Conservation (phyloP, 352 stramenopile species). For the Pythium rhizo-oryzae region DNA sequence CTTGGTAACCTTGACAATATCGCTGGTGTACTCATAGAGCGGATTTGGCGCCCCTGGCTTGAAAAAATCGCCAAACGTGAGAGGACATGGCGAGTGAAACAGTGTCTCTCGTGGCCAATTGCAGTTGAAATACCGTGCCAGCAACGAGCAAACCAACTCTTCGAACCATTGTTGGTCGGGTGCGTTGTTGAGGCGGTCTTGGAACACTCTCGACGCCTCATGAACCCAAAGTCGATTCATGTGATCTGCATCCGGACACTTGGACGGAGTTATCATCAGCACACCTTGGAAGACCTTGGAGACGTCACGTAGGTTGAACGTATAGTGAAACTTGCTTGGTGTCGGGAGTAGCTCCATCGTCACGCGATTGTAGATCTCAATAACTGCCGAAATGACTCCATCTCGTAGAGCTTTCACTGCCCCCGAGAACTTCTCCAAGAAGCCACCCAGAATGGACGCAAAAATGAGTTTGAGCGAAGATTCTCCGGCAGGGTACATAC, state of each 20-base stretch:
- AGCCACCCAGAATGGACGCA: constrained; percentile 91
- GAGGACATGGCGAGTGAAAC: constrained; percentile 86
- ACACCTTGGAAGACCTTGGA: constrained; percentile 97
- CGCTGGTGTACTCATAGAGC: constrained; percentile 87
- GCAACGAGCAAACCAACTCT: constrained; percentile 82
- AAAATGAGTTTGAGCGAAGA: constrained; percentile 93
- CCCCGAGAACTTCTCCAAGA: constrained; percentile 88
- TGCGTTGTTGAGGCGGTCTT: constrained; percentile 91
- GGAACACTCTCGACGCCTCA: constrained; percentile 92
- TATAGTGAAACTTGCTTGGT: constrained; percentile 94
- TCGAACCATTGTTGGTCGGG: constrained; percentile 93
- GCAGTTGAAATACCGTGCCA: constrained; percentile 75
- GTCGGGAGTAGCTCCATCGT: constrained; percentile 92
- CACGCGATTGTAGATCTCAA: constrained; percentile 95
- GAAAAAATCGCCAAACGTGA: constrained; percentile 95
- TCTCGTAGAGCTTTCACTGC: constrained; percentile 82
- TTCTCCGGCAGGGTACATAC: constrained; percentile 90
- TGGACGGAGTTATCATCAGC: constrained; percentile 90
- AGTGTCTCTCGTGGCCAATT: constrained; percentile 82
- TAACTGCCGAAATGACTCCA: constrained; percentile 87
- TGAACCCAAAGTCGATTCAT: constrained; percentile 94
- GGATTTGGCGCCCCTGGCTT: constrained; percentile 71
- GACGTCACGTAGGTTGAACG: constrained; percentile 96
- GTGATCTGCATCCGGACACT: constrained; percentile 80
- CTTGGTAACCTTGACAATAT: constrained; percentile 79